Conservation (phyloP, 1,284 basidiomycete species). For the Trichosporon sp. region DNA sequence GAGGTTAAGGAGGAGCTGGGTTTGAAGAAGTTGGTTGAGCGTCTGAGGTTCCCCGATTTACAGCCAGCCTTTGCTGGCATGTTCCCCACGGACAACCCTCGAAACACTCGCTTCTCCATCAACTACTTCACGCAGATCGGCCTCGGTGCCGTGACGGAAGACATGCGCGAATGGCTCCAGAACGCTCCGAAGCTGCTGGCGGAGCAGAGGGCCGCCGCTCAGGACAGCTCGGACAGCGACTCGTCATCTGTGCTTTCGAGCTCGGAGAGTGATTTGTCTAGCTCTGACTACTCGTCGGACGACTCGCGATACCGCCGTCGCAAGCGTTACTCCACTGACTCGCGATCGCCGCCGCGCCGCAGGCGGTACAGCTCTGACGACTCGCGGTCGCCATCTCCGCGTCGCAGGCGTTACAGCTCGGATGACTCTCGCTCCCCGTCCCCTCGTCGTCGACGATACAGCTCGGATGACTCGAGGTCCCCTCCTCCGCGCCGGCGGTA, state of each 20-base stretch:
- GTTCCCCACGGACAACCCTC: slow-evolving; percentile 95
- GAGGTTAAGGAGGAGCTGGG: slow-evolving; percentile 95
- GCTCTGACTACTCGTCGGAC: slow-evolving; percentile 58
- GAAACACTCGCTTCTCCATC: slow-evolving; percentile 95
- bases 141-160: slow-evolving; percentile 85
- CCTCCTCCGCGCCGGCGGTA: slow-evolving; percentile 26
- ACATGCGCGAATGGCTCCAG: slow-evolving; percentile 94
- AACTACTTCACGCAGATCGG: slow-evolving; percentile 97
- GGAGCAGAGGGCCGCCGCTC: slow-evolving; percentile 84
- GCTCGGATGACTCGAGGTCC: slow-evolving; percentile 33
- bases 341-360: slow-evolving; percentile 26
- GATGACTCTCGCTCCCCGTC: slow-evolving; percentile 31
- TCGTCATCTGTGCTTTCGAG: slow-evolving; percentile 60
- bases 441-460: slow-evolving; percentile 27
- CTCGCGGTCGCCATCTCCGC: slow-evolving; percentile 29
- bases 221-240: slow-evolving; percentile 59
- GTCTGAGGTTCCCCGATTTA: slow-evolving; percentile 85
- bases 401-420: slow-evolving; percentile 32
- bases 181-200: slow-evolving; percentile 88
- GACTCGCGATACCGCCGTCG: slow-evolving; percentile 31
- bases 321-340: slow-evolving; percentile 13
- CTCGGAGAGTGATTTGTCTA: slow-evolving; percentile 46
- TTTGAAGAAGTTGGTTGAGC: slow-evolving; percentile 74
- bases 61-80: slow-evolving; percentile 74
- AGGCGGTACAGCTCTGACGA: slow-evolving; percentile 31